Conservation (phyloP, 371 early-diverging fungal genomes). For the Mucor mucedo region DNA sequence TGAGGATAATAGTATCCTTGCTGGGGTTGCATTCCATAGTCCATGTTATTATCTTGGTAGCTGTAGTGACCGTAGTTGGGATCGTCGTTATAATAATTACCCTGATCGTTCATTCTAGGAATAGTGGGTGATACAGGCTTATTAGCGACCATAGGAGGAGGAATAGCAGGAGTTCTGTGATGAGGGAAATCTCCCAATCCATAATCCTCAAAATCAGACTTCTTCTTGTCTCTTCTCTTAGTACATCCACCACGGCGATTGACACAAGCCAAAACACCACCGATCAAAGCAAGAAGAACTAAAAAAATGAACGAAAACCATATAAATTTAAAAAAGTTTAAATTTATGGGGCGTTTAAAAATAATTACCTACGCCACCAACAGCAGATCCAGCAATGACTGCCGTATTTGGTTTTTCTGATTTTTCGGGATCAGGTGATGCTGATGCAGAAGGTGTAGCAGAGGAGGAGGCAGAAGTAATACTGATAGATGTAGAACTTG, state of each 20-base stretch:
- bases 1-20: constrained; percentile 41
- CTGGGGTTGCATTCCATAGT: constrained; percentile 23
- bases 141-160: constrained; percentile 22
- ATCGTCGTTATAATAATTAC: constrained; percentile 39
- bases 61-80: constrained; percentile 27
- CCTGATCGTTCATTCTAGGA: constrained; percentile 48
- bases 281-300: constrained; percentile 52
- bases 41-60: constrained; percentile 28
- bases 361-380: constrained; percentile 32
- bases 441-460: constrained; percentile 2
- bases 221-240: constrained; percentile 28
- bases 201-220: constrained; percentile 49
- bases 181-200: constrained; percentile 54
- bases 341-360: neutral
- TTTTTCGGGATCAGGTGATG: neutral
- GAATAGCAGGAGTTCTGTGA: constrained; percentile 22
- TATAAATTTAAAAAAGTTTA: neutral
- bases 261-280: constrained; percentile 45
- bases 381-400: constrained; percentile 27
- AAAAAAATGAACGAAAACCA: neutral
- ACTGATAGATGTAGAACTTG: neutral
- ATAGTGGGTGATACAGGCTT: constrained; percentile 39
- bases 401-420: constrained; percentile 3
- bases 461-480: constrained; percentile 3
- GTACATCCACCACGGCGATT: constrained; percentile 43